Conservation (phyloP, 2,329 filamentous ascomycete species). For the Tricladium varicosporioides region DNA sequence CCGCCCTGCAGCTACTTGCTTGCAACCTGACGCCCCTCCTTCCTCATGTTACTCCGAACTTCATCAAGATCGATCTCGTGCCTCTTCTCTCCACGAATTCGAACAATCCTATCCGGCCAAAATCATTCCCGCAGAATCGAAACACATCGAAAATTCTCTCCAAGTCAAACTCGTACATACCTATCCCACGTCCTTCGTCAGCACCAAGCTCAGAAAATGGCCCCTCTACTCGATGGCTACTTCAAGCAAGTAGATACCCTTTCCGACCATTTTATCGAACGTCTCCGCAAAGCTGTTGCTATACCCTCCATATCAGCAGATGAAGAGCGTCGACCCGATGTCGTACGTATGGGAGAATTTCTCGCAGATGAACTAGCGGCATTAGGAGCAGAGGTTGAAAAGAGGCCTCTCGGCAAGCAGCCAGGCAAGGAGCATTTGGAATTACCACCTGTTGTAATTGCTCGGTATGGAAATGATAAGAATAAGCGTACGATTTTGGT, state of each 20-base stretch:
- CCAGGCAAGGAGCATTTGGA: conserved; percentile 87
- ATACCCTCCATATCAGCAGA: conserved; percentile 96
- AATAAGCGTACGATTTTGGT: conserved; percentile 94
- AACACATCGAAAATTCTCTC: not conserved
- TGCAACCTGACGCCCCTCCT: too few species aligned
- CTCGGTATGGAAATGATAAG: conserved; percentile 86
- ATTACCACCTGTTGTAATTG: conserved; percentile 88
- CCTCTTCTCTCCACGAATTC: too few species aligned
- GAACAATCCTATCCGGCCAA: too few species aligned
- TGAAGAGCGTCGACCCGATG: conserved; percentile 82
- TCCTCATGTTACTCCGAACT: too few species aligned
- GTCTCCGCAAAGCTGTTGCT: conserved; percentile 86
- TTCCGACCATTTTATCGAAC: conserved; percentile 80
- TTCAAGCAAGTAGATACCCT: conserved; percentile 88
- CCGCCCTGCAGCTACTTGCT: too few species aligned
- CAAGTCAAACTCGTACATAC: conserved; percentile 18
- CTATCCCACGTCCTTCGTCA: conserved; percentile 26
- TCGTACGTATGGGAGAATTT: conserved; percentile 94
- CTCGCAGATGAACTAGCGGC: conserved; percentile 78
- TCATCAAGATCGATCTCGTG: too few species aligned
- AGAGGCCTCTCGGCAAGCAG: conserved; percentile 86
- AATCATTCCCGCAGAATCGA: too few species aligned
- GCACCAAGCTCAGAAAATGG: conserved; percentile 69
- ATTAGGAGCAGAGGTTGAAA: conserved; percentile 84
- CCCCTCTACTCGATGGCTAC: conserved; percentile 84